Percentiles rank a stretch among this genome's conserved stretches.
Evolutionary conservation across 2,329 filamentous ascomycete species (phyloP).

Genomic region (Aureobasidium uvarum): DNA sequence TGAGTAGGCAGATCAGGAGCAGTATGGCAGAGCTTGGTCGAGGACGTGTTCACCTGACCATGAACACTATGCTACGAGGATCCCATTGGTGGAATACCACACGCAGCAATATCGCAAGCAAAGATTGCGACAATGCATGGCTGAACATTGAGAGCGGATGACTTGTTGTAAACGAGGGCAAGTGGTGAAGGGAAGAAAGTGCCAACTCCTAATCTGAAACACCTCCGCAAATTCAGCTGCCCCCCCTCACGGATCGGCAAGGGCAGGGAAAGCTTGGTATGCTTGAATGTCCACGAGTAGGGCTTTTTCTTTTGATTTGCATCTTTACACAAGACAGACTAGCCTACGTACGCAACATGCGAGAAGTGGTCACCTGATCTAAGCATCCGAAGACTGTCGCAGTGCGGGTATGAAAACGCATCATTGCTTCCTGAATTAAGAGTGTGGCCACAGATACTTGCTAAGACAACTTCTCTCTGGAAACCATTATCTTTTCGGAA

Average conservation of each 20-base stretch:
- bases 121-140: not conserved
- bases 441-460: no score
- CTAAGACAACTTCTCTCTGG: no score
- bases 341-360: not conserved
- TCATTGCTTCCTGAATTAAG: no score
- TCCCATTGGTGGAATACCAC: not conserved
- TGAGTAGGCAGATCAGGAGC: not conserved
- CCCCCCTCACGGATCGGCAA: not conserved
- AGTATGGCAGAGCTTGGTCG: not conserved
- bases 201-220: not conserved
- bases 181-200: not conserved
- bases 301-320: not conserved
- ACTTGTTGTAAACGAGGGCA: not conserved
- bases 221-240: not conserved
- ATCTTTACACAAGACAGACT: not conserved
- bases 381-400: no score
- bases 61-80: not conserved
- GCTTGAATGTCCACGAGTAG: not conserved
- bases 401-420: no score
- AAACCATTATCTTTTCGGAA: no score
- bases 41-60: not conserved
- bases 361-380: not conserved
- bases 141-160: not conserved
- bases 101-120: not conserved
- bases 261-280: slow-evolving; percentile 10